Evolutionary conservation across 139 green algal species (phyloP).

Genomic region (Micromonas commoda): DNA sequence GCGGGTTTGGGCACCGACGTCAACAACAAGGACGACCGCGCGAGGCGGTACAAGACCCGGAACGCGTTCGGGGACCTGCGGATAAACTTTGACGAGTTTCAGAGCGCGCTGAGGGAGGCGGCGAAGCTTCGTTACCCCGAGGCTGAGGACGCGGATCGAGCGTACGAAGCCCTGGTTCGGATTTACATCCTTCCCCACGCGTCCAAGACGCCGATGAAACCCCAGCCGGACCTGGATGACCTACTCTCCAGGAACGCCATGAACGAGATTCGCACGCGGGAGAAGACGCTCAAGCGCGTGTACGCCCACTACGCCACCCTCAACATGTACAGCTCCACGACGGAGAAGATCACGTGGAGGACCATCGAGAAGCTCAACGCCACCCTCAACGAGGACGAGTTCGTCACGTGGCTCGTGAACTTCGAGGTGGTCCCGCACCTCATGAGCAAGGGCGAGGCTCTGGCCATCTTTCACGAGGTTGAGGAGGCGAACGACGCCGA

Average conservation of each 20-base stretch:
- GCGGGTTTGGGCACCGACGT: background rate
- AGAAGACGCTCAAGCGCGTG: slow-evolving; percentile 20
- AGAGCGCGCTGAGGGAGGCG: background rate
- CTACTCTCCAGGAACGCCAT: too few species aligned
- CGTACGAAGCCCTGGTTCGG: background rate
- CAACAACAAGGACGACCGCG: background rate
- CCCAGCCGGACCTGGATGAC: background rate
- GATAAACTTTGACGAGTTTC: slow-evolving; percentile 27
- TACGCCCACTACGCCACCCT: slow-evolving; percentile 28
- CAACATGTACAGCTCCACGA: background rate
- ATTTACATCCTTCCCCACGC: background rate
- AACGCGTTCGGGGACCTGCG: background rate
- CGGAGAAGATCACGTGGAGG: slow-evolving; percentile 15
- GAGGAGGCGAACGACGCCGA: background rate
- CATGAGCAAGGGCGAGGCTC: background rate
- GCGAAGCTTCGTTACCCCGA: slow-evolving; percentile 4
- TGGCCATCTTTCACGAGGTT: background rate
- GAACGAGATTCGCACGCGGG: background rate
- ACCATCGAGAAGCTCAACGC: background rate
- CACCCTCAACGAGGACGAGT: slow-evolving; percentile 26
- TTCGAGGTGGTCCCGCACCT: slow-evolving; percentile 26
- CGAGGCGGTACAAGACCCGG: background rate
- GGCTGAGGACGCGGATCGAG: background rate
- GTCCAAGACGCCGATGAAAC: background rate
- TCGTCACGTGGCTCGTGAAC: slow-evolving; percentile 25